Conservation (phyloP, 345 rosid genomes). For the Corymbia maculata region DNA sequence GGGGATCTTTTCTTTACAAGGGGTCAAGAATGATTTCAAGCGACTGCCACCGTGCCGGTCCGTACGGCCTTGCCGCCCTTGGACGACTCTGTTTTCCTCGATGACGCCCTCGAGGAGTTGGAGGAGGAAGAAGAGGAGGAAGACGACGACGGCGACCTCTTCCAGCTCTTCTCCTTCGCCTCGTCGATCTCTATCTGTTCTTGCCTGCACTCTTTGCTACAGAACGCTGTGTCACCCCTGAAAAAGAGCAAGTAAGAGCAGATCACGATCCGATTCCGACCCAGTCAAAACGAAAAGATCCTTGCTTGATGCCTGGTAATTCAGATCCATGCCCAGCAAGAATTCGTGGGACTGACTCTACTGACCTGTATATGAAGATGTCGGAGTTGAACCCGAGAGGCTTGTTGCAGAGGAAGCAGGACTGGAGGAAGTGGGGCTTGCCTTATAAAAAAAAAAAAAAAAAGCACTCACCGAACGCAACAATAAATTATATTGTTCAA, state of each 20-base stretch:
- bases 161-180: constrained; percentile 34
- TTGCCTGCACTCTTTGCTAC: constrained; percentile 77
- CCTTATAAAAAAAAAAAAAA: no score
- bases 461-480: no score
- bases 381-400: constrained; percentile 53
- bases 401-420: constrained; percentile 63
- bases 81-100: constrained; percentile 3
- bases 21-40: neutral
- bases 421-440: constrained; percentile 60
- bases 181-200: constrained; percentile 75
- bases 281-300: neutral
- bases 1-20: neutral
- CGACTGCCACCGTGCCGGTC: constrained; percentile 40
- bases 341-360: neutral
- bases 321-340: neutral
- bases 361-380: constrained; percentile 90
- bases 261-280: neutral
- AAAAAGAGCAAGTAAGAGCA: neutral
- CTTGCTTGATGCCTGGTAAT: no score
- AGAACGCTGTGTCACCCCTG: constrained; percentile 68
- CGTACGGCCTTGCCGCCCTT: constrained; percentile 20
- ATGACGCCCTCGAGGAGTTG: constrained; percentile 12
- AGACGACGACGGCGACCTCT: constrained; percentile 12
- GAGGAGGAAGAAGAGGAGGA: constrained; percentile 22
- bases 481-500: no score